Conservation (phyloP, 495 filamentous ascomycete species). For the Penicillium waksmanii region DNA sequence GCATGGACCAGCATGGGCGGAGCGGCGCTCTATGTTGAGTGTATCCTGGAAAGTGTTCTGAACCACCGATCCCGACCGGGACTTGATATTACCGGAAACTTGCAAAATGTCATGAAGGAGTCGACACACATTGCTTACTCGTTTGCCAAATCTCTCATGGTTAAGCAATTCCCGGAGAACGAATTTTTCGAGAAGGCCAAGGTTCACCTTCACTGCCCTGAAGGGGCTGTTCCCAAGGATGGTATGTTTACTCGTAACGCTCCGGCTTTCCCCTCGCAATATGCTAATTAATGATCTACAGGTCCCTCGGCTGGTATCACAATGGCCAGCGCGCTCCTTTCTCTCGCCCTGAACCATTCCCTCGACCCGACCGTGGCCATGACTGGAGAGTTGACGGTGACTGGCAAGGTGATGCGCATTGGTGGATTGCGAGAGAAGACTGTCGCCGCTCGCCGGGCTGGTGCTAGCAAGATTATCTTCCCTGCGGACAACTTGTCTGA, state of each 20-base stretch:
- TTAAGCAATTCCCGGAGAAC: conserved; percentile 81
- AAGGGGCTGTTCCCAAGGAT: conserved; percentile 96
- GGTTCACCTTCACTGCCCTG: conserved; percentile 95
- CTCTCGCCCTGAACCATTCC: conserved; percentile 75
- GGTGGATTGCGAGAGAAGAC: conserved; percentile 97
- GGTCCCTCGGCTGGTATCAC: conserved; percentile 92
- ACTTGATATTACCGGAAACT: conserved; percentile 88
- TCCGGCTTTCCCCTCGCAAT: background rate
- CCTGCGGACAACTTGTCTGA: conserved; percentile 92
- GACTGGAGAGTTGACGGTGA: conserved; percentile 98
- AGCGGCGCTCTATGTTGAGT: conserved; percentile 95
- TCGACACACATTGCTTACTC: conserved; percentile 93
- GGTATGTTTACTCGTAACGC: conserved; percentile 48
- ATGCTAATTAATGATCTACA: conserved; percentile 30
- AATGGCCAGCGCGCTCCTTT: conserved; percentile 91
- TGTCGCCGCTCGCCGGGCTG: conserved; percentile 92
- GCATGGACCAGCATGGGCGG: conserved; percentile 99
- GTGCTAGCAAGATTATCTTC: conserved; percentile 94
- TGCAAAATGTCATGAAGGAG: conserved; percentile 98
- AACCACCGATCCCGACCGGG: conserved; percentile 70
- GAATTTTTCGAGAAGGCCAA: conserved; percentile 95
- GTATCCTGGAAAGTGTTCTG: conserved; percentile 85
- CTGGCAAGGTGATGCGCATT: conserved; percentile 95
- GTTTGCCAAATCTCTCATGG: conserved; percentile 89
- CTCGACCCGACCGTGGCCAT: conserved; percentile 91